Conservation (phyloP, 2,329 filamentous ascomycete species). For the Drechslerella dactyloides region DNA sequence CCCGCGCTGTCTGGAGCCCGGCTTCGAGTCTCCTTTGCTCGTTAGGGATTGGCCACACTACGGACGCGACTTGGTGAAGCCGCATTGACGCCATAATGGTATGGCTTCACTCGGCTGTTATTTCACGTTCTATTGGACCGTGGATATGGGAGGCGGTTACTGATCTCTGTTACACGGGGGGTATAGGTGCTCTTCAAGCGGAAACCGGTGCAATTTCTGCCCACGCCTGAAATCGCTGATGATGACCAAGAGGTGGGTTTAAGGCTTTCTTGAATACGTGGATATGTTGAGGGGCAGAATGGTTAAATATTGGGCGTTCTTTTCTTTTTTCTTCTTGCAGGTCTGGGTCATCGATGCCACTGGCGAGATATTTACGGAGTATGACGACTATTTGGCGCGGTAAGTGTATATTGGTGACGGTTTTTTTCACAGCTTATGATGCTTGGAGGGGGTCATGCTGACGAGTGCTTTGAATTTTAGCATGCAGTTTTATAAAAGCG, state of each 20-base stretch:
- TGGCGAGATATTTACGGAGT: constrained; percentile 84
- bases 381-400: constrained; percentile 86
- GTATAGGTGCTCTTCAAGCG: constrained; percentile 89
- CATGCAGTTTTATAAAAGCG: constrained; percentile 82
- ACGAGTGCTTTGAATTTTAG: constrained; percentile 60
- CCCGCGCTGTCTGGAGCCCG: too few relatives aligned
- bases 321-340: too few relatives aligned
- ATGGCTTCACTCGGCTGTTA: too few relatives aligned
- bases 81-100: too few relatives aligned
- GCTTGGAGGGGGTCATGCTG: constrained; percentile 56
- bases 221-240: constrained; percentile 74
- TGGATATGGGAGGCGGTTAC: too few relatives aligned
- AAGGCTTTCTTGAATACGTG: background rate
- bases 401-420: constrained; percentile 61
- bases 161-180: constrained; percentile 48
- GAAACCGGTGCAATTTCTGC: constrained; percentile 85
- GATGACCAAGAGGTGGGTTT: constrained; percentile 81
- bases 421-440: constrained; percentile 13
- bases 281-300: background rate
- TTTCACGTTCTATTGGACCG: too few relatives aligned
- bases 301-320: constrained; percentile 33
- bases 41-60: too few relatives aligned
- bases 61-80: too few relatives aligned
- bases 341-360: constrained; percentile 92
- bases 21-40: too few relatives aligned